Base-by-base conservation (phyloP, 2,329 filamentous ascomycete genomes). In the Setomelanomma holmii region DNA sequence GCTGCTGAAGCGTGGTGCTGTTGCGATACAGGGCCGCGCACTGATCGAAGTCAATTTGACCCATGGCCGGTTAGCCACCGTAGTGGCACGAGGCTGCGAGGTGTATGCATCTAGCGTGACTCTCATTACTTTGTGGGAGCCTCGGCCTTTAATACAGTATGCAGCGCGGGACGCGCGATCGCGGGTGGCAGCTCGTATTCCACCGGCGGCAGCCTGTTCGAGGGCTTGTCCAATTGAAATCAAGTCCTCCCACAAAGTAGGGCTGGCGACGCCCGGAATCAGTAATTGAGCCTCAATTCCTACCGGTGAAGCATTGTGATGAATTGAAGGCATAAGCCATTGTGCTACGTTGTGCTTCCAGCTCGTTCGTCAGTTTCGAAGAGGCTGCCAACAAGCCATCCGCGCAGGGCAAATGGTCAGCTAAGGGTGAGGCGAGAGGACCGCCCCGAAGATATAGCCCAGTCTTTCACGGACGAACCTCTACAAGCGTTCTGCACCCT, bases 1-100 rank as follows among this genome's bases (percentile, higher is more conserved):
- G 19, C 0, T 21, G 21, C 11, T 59, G 63, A 1, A 63, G 52
- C 5, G 46, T 47, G 12, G 30, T 34, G 14, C 56, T 46, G 16
- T 48, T 45, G 6, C 39, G 22, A 10, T 27, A 47, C 4, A 21
- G 21, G 12, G 17, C 24, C 17, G 35, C 36, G 45, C 45, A 47
- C 23, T 40, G 16, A 6, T n/a, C 34, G n/a, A 47, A 59, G 45
- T 54, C 51, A 10, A 49, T 47, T 16, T 30, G 10, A 30, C 51
- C 45, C 56, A 57, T 61, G 36, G 44, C 48, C 36, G 34, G 21
- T 17, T 41, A 24, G 36, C 22, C 39, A 10, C 20, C 10, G 12
- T 16, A 16, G 34, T 41, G 11, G 39, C 3, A 24, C 21, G 22
- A 43, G 49, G 49, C 36, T 8, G 43, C 5, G 7, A 16, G n/a